A percentile compares a stretch with the other conserved stretches of the same genome.
These are phyloP conservation scores for Basidiobolus meristosporus DNA, from an alignment of 371 early-diverging fungal species.

Conservation along the genomic window DNA sequence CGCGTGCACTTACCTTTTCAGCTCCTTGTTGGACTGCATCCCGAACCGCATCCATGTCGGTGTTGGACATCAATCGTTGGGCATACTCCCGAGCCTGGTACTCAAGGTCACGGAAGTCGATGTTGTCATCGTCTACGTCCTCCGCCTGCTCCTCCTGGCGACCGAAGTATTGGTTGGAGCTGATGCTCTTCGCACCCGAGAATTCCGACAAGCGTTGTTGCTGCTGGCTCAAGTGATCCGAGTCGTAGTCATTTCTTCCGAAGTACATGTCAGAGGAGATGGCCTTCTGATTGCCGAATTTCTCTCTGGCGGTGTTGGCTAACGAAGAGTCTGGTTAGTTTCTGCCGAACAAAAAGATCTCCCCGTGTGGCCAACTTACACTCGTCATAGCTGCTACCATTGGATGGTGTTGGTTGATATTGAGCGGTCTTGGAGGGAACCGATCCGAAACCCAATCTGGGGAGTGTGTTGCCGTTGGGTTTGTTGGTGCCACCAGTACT, in stretches of 20 bases:
- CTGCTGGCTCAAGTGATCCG: too few relatives aligned
- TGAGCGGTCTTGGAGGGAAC: too few relatives aligned
- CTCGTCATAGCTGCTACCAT: too few relatives aligned
- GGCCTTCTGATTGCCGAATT: conserved; percentile 58
- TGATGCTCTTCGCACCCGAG: conserved; percentile 43
- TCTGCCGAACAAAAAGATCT: too few relatives aligned
- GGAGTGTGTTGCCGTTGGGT: too few relatives aligned
- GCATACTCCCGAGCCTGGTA: conserved; percentile 8
- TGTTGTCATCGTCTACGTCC: conserved; percentile 2
- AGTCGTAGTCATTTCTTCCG: conserved; percentile 52
- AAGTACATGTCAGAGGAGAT: conserved; percentile 85
- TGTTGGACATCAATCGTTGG: too few relatives aligned
- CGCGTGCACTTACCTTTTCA: conserved; percentile 14
- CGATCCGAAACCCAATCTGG: too few relatives aligned
- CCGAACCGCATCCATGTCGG: conserved; percentile 51
- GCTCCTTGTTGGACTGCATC: conserved; percentile 45
- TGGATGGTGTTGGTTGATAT: too few relatives aligned
- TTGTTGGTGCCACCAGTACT: too few relatives aligned
- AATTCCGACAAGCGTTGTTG: too few relatives aligned
- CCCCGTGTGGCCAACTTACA: too few relatives aligned
- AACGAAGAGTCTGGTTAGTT: too few relatives aligned
- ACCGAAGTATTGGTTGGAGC: conserved; percentile 58
- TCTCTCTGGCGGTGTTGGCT: conserved; percentile 33
- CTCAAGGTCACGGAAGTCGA: conserved; percentile 25
- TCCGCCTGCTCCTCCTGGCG: conserved; percentile 24